Base-by-base conservation (phyloP, 768 basidiomycete genomes). In the Calocera viscosa region DNA sequence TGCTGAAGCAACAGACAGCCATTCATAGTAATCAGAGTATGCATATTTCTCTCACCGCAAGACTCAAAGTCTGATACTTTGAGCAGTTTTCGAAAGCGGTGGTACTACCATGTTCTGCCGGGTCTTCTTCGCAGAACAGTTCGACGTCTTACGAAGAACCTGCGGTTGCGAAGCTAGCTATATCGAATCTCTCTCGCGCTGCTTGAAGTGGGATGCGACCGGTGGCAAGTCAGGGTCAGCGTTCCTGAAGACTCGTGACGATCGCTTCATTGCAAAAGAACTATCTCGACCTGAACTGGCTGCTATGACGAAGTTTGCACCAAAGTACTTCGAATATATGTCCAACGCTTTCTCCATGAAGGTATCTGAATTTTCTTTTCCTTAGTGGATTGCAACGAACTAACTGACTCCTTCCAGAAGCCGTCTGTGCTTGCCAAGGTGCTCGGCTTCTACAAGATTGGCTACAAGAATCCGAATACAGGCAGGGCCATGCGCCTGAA, bases 241-340 rank as follows among this genome's bases (percentile, higher is more conserved):
- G 0, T 98, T 99, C 77, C 77, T 98, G 71, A 98, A 98, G 77
- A 97, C 95, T 17, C 82, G 86, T 80, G 95, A 99, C 73, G 94
- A 98, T 75, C 92, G 96, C 5, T 98, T 98, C 81, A 96, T 99
- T 70, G 92, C 95, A 35, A 99, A 99, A 73, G 95, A 97, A 71
- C 83, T 98, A 30, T 95, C 94, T 0, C 83, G 84, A 67, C 82
- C 90, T 33, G 96, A 99, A 73, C 78, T 97, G 70, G 91, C 95
- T 74, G 91, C 91, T 0, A 90, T 98, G 86, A 91, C 94, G 71
- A 91, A 89, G 0, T 98, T 99, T 76, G 95, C 93, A 16, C 96
- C 95, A 0, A 89, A 91, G 1, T 99, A 99, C 75, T 98, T 99
- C 72, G 90, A 94, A 69, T 99, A 98, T 74, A 94, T 97, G 88